These are phyloP conservation scores for Plenodomus tracheiphilus DNA, from an alignment of 2,329 filamentous ascomycete species.

Conservation along the genomic window DNA sequence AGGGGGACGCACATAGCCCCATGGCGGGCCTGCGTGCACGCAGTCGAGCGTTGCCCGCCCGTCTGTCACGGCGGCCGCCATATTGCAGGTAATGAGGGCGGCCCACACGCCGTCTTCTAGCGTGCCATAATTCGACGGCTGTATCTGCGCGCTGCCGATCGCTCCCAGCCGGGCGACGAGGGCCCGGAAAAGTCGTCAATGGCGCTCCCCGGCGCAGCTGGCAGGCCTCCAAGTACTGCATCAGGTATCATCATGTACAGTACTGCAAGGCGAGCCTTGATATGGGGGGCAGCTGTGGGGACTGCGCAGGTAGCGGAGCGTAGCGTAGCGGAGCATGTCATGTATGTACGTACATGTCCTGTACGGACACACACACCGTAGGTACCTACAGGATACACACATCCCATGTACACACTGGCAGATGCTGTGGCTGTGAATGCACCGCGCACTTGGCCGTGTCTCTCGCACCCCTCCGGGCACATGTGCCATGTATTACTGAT, in stretches of 20 bases:
- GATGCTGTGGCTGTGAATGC: no score
- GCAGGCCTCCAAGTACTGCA: neutral
- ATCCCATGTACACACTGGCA: no score
- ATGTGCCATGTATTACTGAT: no score
- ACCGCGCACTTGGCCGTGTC: no score
- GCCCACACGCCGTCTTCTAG: slow-evolving; percentile 1
- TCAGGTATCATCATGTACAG: neutral
- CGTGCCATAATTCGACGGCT: slow-evolving; percentile 2
- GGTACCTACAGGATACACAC: no score
- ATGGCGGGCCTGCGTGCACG: neutral
- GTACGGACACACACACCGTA: no score
- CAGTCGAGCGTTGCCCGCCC: neutral
- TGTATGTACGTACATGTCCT: no score
- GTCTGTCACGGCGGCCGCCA: neutral
- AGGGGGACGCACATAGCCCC: neutral
- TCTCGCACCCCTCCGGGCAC: no score
- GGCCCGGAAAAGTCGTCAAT: slow-evolving; percentile 10
- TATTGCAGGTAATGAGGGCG: slow-evolving; percentile 3
- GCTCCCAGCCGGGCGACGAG: slow-evolving; percentile 6
- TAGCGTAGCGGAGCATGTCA: no score
- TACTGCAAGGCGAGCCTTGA: no score
- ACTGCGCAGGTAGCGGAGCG: no score
- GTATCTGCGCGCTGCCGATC: slow-evolving; percentile 11
- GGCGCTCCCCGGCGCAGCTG: slow-evolving; percentile 1
- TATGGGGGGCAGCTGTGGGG: no score